Percentiles rank a stretch among this genome's conserved stretches.
These are phyloP conservation scores for Quercus variabilis DNA, from an alignment of 306 rosid genomes.

Conservation along the genomic window DNA sequence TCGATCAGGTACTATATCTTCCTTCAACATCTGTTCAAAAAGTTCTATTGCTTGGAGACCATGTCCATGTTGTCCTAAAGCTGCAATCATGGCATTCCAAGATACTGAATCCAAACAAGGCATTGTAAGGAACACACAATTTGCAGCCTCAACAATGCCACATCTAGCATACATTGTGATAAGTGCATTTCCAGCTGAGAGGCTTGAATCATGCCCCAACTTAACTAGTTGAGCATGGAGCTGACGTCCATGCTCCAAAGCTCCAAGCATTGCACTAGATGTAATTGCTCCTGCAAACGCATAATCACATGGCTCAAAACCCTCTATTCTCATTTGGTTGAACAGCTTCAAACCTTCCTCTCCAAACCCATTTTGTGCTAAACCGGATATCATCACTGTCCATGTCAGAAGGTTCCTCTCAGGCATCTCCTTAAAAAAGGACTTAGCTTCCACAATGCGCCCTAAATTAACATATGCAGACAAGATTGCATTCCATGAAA, in stretches of 20 bases:
- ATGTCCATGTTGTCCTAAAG: slow-evolving; percentile 50
- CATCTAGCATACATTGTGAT: slow-evolving; percentile 57
- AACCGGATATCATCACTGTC: slow-evolving; percentile 54
- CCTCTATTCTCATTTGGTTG: slow-evolving; percentile 46
- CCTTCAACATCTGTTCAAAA: slow-evolving; percentile 49
- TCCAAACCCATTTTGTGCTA: slow-evolving; percentile 46
- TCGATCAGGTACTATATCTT: slow-evolving; percentile 45
- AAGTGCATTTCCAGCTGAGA: slow-evolving; percentile 45
- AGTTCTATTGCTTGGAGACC: slow-evolving; percentile 34
- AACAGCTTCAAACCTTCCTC: slow-evolving; percentile 51
- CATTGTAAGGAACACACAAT: slow-evolving; percentile 46
- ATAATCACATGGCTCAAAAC: slow-evolving; percentile 54
- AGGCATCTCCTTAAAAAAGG: slow-evolving; percentile 38
- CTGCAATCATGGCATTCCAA: slow-evolving; percentile 64
- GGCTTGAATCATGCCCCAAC: slow-evolving; percentile 43
- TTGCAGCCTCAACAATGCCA: slow-evolving; percentile 48
- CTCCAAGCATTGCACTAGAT: slow-evolving; percentile 45
- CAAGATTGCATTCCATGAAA: slow-evolving; percentile 54
- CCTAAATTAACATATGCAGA: slow-evolving; percentile 36
- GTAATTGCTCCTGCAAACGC: slow-evolving; percentile 51
- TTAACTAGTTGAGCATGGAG: slow-evolving; percentile 41
- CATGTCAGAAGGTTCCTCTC: slow-evolving; percentile 45
- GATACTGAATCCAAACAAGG: slow-evolving; percentile 52
- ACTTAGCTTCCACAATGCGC: slow-evolving; percentile 40
- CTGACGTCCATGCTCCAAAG: slow-evolving; percentile 46